Base-by-base conservation (phyloP, 2,329 filamentous ascomycete species). In the Xylaria sp. region DNA sequence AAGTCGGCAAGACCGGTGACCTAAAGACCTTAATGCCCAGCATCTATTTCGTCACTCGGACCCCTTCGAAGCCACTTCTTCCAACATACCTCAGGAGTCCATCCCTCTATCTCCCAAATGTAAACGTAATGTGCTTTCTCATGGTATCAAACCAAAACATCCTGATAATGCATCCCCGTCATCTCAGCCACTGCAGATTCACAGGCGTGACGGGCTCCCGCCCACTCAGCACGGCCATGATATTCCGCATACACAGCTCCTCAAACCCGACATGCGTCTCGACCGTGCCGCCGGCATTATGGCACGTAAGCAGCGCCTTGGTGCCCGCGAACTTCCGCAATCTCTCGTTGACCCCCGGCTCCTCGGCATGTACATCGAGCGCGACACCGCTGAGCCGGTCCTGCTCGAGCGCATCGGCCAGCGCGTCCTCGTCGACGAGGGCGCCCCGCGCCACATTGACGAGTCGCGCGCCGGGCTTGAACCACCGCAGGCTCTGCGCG, bases 241-340 rank as follows among this genome's bases (percentile, higher is more conserved):
- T 84, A 76, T 92, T 92, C 74, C 88, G 82, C 85, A 92, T 91
- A 41, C 87, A 87, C 77, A 91, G 75, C 77, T 87, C 85, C 81
- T 92, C 90, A 72, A 92, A 91, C 3, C 87, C 89, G n/a, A 86
- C 77, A 74, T 90, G 88, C 69, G 89, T 90, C 77, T 91, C 89
- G 15, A 91, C 83, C 44, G 89, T 91, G 3, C 89, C 89, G 0
- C 90, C 90, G 0, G 89, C 90, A 72, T 91, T 91, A 76, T 92
- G 90, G 62, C 88, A 88, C n/a, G 90, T 88, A 64, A 92, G 76
- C 80, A 90, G 84, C 0, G 87, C 87, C 69, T 84, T 84, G 7
- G 76, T 75, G 0, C 76, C 78, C 0, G 82, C 81, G 50, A 86
- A 73, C 39, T 75, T 77, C 69, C 79, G 51, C 66, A 91, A 76